Evolutionary conservation across 495 filamentous ascomycete genomes (phyloP).

Genomic region (Xylaria intraflava): DNA sequence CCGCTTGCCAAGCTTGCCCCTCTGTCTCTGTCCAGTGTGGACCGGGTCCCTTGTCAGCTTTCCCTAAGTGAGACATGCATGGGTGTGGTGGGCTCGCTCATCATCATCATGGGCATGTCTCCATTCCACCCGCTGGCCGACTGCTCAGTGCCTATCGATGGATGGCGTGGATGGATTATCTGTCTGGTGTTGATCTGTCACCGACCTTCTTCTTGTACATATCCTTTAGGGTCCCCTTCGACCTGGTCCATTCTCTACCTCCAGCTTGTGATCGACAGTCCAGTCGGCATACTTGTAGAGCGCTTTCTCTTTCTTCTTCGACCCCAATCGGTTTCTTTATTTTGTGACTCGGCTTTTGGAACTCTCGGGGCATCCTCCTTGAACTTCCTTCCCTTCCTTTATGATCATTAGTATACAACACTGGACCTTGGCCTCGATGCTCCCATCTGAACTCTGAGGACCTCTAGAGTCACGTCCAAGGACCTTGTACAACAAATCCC

Average conservation of each 20-base stretch:
- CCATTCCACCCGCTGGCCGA: conserved; percentile 27
- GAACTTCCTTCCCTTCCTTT: conserved; percentile 43
- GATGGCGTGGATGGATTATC: conserved; percentile 18
- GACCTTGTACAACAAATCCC: conserved; percentile 38
- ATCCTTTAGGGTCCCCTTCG: conserved; percentile 43
- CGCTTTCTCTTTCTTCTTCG: conserved; percentile 45
- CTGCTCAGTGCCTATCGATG: conserved; percentile 32
- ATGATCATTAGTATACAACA: conserved; percentile 15
- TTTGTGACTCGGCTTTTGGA: conserved; percentile 43
- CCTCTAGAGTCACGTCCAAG: conserved; percentile 20
- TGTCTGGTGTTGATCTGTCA: conserved; percentile 37
- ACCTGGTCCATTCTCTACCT: conserved; percentile 32
- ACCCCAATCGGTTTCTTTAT: conserved; percentile 45
- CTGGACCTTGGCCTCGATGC: conserved; percentile 10
- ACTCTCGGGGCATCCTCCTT: conserved; percentile 20
- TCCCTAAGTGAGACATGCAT: conserved; percentile 40
- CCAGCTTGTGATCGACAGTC: conserved; percentile 42
- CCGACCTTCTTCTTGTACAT: conserved; percentile 39
- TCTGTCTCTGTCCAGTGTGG: conserved; percentile 24
- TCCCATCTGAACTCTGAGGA: conserved; percentile 17
- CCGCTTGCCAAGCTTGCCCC: conserved; percentile 22
- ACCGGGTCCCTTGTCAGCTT: conserved; percentile 36
- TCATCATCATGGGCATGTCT: conserved; percentile 19
- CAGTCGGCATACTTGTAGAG: conserved; percentile 40
- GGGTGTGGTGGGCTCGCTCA: conserved; percentile 25